These are phyloP conservation scores for Trypanosoma conorhini DNA, from an alignment of 208 protist genomes.

Conservation along the genomic window DNA sequence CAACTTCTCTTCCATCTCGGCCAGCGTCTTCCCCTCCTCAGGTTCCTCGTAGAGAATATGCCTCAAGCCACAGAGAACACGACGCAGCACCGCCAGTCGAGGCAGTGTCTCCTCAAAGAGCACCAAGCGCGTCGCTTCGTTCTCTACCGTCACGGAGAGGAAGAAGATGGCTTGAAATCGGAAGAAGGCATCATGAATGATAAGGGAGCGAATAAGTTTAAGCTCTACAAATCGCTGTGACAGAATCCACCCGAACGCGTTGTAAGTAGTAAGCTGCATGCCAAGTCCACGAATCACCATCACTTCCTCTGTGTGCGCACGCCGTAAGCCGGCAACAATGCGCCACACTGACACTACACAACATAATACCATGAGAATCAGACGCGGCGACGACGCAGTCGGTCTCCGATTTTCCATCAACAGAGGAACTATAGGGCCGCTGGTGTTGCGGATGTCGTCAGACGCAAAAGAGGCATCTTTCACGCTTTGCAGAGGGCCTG, in stretches of 20 bases:
- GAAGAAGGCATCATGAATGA: slow-evolving; percentile 86
- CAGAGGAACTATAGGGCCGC: neutral
- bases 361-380: slow-evolving; percentile 22
- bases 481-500: neutral
- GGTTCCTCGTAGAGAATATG: slow-evolving; percentile 73
- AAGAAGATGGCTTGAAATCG: slow-evolving; percentile 83
- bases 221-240: slow-evolving; percentile 60
- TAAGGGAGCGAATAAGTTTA: slow-evolving; percentile 62
- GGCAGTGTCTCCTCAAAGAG: slow-evolving; percentile 79
- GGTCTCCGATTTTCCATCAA: neutral
- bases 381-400: neutral
- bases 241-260: slow-evolving; percentile 54
- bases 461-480: neutral
- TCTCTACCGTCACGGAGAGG: slow-evolving; percentile 78
- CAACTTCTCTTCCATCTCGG: slow-evolving; percentile 42
- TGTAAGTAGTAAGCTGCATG: slow-evolving; percentile 72
- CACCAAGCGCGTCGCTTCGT: slow-evolving; percentile 50
- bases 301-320: slow-evolving; percentile 76
- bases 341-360: slow-evolving; percentile 37
- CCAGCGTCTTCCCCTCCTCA: slow-evolving; percentile 56
- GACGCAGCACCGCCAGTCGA: slow-evolving; percentile 66
- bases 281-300: slow-evolving; percentile 76
- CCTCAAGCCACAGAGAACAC: slow-evolving; percentile 65
- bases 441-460: neutral
- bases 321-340: slow-evolving; percentile 31